Base-by-base conservation (phyloP, 805 yeast species). In the Saturnispora serradocipensis region DNA sequence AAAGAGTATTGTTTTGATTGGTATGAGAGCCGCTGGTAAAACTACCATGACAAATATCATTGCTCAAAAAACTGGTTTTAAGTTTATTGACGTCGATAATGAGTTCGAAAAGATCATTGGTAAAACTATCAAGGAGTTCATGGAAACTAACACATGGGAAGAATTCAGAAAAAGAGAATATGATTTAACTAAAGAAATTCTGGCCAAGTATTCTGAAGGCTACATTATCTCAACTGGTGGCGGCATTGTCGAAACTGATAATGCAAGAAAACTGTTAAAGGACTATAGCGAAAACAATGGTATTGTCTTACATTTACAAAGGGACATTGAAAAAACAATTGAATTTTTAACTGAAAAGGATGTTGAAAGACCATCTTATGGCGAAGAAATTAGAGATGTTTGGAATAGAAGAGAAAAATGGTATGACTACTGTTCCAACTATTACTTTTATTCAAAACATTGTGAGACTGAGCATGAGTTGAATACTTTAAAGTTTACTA, bases 11-110 rank as follows among this genome's bases (percentile, higher is more conserved):
- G 77, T 89, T 46, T 77, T 91, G 39, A 85, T 93, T 64, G 99
- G 99, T 43, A 93, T 93, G 99, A 80, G 99, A 66, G 99, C 97
- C 18, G 96, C 97, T 22, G 99, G 99, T 20, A 93, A 93, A 68
- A 80, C 95, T 3, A 84, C 96, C 1, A 75, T 89, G 60, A 83
- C 96, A 42, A 75, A 78, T 55, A 85, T 95, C 84, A 80, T 86
- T 58, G 83, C 96, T 8, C 68, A 76, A 28, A 73, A 77, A 34
- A 70, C 88, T 52, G 90, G 87, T 20, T 83, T 82, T 69, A 67
- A 74, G 50, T 75, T 84, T 50, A 63, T 87, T 38, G 99, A 93
- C 62, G 69, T 91, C 53, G 99, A 93, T 65, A 71, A 73, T 11
- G 74, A 76, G 25, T 77, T 91, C 54, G 96, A 86, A 60, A 70